Base-by-base conservation (phyloP, 495 filamentous ascomycete genomes). In the Aspergillus asperescens region DNA sequence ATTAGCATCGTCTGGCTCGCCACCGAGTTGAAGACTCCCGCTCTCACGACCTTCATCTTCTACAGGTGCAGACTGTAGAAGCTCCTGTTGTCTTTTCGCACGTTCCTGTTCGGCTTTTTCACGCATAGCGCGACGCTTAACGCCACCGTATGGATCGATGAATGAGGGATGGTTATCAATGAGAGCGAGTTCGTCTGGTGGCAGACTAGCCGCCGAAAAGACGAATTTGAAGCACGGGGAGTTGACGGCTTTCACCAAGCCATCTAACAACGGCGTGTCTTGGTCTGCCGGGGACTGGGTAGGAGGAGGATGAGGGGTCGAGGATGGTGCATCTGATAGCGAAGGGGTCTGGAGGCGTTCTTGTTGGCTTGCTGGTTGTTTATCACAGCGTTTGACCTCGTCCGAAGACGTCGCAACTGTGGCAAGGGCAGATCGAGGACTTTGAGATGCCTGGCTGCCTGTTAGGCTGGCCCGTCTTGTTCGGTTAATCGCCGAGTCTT, bases 21-120 rank as follows among this genome's bases (percentile, higher is more conserved):
- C 91, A 47, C 91, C 91, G 15, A 96, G 77, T 48, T 92, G 89
- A 28, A 94, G 76, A 62, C 91, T 96, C 9, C 90, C 88, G 63
- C 85, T 88, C 61, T 89, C 89, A 3, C 82, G 81, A 53, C 68
- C 66, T 65, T 80, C 77, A 39, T 83, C 80, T 31, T 81, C 78
- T 12, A 62, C 72, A 1, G 68, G 62, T n/a, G 70, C 65, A 18
- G 74, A 67, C 52, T 78, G 75, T 1, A 81, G 52, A 10, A 79
- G 58, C 50, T 77, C 83, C 47, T 88, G 82, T 55, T 85, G 77
- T 20, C 83, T 69, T 55, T 81, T 81, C 4, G 63, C 61, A 16
- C 83, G 81, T 50, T 88, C 84, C 46, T 84, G 77, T 43, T 85
- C 80, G 7, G 67, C 70, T 58, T 79, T 78, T 50, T 91, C 82